Percentiles rank a stretch among this genome's conserved stretches.
These are phyloP conservation scores for Spinacia oleracea DNA, from an alignment of 179 eudicot genomes.

Conservation along the genomic window DNA sequence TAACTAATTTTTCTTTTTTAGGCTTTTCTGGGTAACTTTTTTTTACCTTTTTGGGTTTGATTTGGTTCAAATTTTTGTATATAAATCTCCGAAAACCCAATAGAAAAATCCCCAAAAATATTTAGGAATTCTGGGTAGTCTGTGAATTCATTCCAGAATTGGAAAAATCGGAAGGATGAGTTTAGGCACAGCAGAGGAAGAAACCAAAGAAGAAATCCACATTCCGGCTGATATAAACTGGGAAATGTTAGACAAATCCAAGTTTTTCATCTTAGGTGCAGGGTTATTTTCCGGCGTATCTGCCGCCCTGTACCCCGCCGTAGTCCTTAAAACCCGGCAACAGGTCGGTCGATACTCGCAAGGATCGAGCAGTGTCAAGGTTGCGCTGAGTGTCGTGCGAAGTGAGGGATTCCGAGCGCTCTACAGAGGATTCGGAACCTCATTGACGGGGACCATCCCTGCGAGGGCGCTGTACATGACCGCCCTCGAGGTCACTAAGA, in stretches of 20 bases:
- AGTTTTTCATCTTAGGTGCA: conserved; percentile 76
- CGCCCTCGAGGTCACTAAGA: conserved; percentile 73
- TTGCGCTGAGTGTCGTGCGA: conserved; percentile 36
- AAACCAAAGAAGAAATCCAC: conserved; percentile 58
- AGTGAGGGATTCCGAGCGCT: conserved; percentile 60
- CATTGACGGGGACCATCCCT: conserved; percentile 67
- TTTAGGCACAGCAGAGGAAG: conserved; percentile 59
- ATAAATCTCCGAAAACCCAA: not conserved
- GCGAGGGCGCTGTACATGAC: conserved; percentile 80
- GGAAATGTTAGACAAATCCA: conserved; percentile 86
- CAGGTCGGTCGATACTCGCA: conserved; percentile 47
- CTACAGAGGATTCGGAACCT: conserved; percentile 74
- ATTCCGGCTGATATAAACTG: conserved; percentile 77
- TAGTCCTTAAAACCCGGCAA: conserved; percentile 70
- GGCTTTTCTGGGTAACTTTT: conserved; percentile 5
- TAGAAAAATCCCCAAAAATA: not conserved
- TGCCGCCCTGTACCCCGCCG: conserved; percentile 64
- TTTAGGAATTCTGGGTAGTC: not conserved
- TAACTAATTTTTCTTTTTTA: not conserved
- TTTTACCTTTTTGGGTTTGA: conserved; percentile 5
- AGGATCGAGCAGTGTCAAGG: conserved; percentile 33
- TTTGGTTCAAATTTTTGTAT: conserved; percentile 7
- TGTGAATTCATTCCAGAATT: not conserved
- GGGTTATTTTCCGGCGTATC: conserved; percentile 82
- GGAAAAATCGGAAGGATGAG: conserved; percentile 27